Evolutionary conservation across 2,329 filamentous ascomycete genomes (phyloP).

Genomic region (Monosporascus sp.): DNA sequence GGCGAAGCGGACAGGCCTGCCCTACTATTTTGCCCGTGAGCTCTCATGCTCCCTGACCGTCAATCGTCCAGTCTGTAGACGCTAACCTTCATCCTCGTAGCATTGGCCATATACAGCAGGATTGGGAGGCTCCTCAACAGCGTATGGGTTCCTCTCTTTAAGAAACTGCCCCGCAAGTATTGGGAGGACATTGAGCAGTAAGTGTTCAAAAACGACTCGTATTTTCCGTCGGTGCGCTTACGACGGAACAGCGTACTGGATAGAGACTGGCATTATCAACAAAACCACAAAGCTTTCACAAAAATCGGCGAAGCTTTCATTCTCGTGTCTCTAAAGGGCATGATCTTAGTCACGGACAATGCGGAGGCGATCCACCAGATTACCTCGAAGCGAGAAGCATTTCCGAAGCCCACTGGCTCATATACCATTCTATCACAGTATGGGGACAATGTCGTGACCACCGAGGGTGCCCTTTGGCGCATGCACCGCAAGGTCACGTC

Average conservation of each 20-base stretch:
- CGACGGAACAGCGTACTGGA: slow-evolving; percentile 42
- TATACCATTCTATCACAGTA: slow-evolving; percentile 61
- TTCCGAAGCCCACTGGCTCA: slow-evolving; percentile 61
- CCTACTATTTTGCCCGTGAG: slow-evolving; percentile 51
- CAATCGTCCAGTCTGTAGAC: neutral
- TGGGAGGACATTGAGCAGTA: slow-evolving; percentile 59
- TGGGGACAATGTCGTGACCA: slow-evolving; percentile 66
- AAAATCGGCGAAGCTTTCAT: slow-evolving; percentile 60
- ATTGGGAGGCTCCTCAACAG: slow-evolving; percentile 52
- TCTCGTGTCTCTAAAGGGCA: slow-evolving; percentile 51
- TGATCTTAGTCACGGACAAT: slow-evolving; percentile 54
- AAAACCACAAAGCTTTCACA: slow-evolving; percentile 53
- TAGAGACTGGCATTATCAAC: slow-evolving; percentile 57
- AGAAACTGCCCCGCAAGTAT: slow-evolving; percentile 47
- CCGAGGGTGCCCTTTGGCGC: slow-evolving; percentile 66
- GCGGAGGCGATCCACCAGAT: slow-evolving; percentile 64
- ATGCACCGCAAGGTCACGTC: slow-evolving; percentile 68
- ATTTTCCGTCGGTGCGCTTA: neutral
- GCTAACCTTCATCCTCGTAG: slow-evolving; percentile 26
- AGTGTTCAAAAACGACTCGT: slow-evolving; percentile 19
- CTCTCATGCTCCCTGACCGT: neutral
- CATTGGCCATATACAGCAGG: slow-evolving; percentile 43
- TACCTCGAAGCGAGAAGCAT: slow-evolving; percentile 61
- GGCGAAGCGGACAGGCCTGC: slow-evolving; percentile 47
- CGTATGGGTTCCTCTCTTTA: slow-evolving; percentile 53